phyloP scores from a whole-genome alignment of 2,329 filamentous ascomycete genomes.

The Lasiodiplodia sp. region DNA sequence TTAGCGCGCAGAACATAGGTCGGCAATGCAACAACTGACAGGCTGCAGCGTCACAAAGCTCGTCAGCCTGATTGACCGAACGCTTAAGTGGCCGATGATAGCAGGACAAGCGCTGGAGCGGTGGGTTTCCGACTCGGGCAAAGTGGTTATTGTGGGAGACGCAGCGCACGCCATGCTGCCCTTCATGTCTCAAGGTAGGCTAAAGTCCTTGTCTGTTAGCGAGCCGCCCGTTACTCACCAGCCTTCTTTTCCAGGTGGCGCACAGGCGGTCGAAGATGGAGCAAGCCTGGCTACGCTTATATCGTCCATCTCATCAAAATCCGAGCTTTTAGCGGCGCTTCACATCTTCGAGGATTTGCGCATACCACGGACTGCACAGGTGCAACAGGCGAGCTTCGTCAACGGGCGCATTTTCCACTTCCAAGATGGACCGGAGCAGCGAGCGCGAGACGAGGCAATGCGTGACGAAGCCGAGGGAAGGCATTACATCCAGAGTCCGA shows the following conservation, averaged over 20 bases:
- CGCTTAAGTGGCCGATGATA: constrained; percentile 38
- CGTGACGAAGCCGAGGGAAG: constrained; percentile 15
- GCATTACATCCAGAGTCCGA: constrained; percentile 20
- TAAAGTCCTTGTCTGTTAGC: not conserved
- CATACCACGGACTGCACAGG: constrained; percentile 45
- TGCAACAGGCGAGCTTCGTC: constrained; percentile 55
- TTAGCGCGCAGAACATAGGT: constrained; percentile 38
- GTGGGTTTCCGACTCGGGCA: constrained; percentile 33
- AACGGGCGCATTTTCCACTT: constrained; percentile 59
- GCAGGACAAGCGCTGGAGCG: constrained; percentile 30
- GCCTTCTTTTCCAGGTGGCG: constrained; percentile 51
- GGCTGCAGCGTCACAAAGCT: constrained; percentile 36
- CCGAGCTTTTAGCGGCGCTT: constrained; percentile 45
- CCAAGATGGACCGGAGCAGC: constrained; percentile 36
- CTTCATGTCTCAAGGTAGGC: constrained; percentile 43
- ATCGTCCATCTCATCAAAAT: constrained; percentile 35
- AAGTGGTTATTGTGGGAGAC: constrained; percentile 36
- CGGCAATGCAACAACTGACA: constrained; percentile 28
- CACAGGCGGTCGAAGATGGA: constrained; percentile 71
- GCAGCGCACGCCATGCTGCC: constrained; percentile 38
- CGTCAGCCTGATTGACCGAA: constrained; percentile 36
- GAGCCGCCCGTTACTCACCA: not conserved
- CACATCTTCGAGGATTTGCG: constrained; percentile 49
- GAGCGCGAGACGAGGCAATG: constrained; percentile 36
- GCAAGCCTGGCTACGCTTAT: constrained; percentile 63